Evolutionary conservation across 2,329 filamentous ascomycete genomes (phyloP), one percentile per base, ranked within the genome.

Genomic region (Paraphaeosphaeria sporulosa): DNA sequence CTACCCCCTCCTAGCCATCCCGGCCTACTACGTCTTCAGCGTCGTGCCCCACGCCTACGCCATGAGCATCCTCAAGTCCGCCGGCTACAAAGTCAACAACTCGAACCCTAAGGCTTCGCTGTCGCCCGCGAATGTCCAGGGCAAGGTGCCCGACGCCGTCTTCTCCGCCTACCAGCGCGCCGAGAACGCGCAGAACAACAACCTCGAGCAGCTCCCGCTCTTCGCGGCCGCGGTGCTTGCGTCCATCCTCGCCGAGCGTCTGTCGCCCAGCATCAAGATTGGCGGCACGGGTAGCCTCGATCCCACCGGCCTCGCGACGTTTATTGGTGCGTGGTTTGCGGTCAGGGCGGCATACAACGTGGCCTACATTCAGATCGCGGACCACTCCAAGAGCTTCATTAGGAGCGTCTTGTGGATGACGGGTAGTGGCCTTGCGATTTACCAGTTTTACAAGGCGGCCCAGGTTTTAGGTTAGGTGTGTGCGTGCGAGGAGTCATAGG

Each of bases 141-240:
- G 70, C 44, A 72, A 72, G 43, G 70, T 72, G 3, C 69, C 70
- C 3, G 70, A 72, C 30, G 63, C 36, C 49, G 65, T 65, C 7
- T 71, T 69, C 55, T 55, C 65, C 42, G 70, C 69, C 47, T 72
- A 68, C 62, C 69, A 72, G 53, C 69, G 70, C 30, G 69, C 70
- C 12, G 69, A 73, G 44, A 68, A 64, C 51, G 68, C 69, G 0
- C 69, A 72, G 17, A 62, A 59, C 27, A 73, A 73, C 57, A 70
- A 65, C 32, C 19, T 64, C 3, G 70, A 73, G 56, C 68, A 71
- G 52, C 50, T 73, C 34, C 69, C 70, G 10, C 55, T 73, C 2
- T 73, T 72, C 42, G 69, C 67, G 2, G 53, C 58, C 1, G 70
- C 70, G 2, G 57, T 73, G 1, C 55, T 73, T 10, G 67, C 70